Evolutionary conservation across 805 yeast species (phyloP).

Genomic region (Schwanniomyces polymorphus): DNA sequence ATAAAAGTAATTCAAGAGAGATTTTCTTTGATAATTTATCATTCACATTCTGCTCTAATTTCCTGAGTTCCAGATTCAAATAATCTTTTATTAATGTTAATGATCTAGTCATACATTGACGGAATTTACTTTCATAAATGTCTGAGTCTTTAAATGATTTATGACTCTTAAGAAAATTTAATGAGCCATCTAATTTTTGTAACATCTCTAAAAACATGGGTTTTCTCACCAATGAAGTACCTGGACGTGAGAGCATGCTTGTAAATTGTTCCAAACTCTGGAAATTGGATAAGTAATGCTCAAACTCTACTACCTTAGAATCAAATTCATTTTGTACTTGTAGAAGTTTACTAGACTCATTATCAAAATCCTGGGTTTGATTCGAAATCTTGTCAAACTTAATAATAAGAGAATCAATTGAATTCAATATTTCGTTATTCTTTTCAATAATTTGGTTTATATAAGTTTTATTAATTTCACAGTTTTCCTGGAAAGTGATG

Average conservation of each 20-base stretch:
- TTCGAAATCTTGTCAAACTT: conserved; percentile 58
- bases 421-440: conserved; percentile 43
- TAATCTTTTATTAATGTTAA: conserved; percentile 73
- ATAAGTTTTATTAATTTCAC: conserved; percentile 22
- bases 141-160: conserved; percentile 63
- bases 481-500: conserved; percentile 35
- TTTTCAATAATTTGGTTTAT: conserved; percentile 40
- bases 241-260: conserved; percentile 62
- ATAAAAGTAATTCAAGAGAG: conserved; percentile 62
- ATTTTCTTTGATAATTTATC: conserved; percentile 19
- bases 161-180: conserved; percentile 53
- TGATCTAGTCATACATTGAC: conserved; percentile 82
- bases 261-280: conserved; percentile 72
- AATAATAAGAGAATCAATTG: conserved; percentile 47
- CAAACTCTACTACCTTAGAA: conserved; percentile 44
- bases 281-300: conserved; percentile 55
- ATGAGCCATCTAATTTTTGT: conserved; percentile 61
- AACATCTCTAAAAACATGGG: conserved; percentile 47
- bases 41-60: conserved; percentile 19
- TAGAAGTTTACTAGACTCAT: conserved; percentile 52
- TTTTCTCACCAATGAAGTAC: conserved; percentile 61
- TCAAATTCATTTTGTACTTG: conserved; percentile 44
- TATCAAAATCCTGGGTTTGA: conserved; percentile 66
- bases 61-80: conserved; percentile 45
- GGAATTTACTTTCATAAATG: conserved; percentile 66